phyloP scores from a whole-genome alignment of 192 early-diverging fungal genomes.

The Coemansia sp. region DNA sequence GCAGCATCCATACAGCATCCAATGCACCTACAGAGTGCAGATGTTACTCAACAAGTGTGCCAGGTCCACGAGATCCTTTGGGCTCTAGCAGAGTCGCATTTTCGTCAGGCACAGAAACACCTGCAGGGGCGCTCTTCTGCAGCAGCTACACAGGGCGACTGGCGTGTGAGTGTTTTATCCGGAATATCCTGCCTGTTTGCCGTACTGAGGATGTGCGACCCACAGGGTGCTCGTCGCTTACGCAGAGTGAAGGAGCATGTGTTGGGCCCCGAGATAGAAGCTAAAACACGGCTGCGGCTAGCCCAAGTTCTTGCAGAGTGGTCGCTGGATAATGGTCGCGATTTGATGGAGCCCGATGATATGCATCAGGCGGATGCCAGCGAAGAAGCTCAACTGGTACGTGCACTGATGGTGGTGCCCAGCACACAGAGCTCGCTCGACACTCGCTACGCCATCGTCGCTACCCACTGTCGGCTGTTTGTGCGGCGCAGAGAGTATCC shows the following conservation, averaged over 20 bases:
- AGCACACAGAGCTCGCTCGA: conserved; percentile 15
- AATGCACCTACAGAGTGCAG: too few species aligned
- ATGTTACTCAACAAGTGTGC: background rate
- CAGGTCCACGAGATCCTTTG: conserved; percentile 23
- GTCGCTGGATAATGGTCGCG: background rate
- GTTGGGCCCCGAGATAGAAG: conserved; percentile 31
- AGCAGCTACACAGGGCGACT: background rate
- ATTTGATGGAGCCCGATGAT: conserved; percentile 1
- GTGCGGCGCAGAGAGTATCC: conserved; percentile 17
- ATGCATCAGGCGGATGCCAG: too few species aligned
- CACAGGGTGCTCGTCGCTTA: too few species aligned
- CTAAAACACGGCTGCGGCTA: conserved; percentile 40
- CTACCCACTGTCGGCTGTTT: conserved; percentile 30
- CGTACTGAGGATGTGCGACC: conserved; percentile 26
- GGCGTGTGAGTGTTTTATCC: conserved; percentile 15
- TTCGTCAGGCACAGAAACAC: conserved; percentile 18
- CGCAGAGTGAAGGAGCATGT: too few species aligned
- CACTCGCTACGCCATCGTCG: conserved; percentile 18
- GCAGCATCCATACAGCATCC: background rate
- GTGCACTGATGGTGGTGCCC: conserved; percentile 31
- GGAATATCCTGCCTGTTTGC: conserved; percentile 33
- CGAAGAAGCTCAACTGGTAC: conserved; percentile 32
- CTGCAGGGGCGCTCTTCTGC: background rate
- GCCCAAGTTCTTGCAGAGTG: conserved; percentile 33
- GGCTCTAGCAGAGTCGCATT: conserved; percentile 33